Conservation (phyloP, 495 filamentous ascomycete species). For the Penicillium ucsense region DNA sequence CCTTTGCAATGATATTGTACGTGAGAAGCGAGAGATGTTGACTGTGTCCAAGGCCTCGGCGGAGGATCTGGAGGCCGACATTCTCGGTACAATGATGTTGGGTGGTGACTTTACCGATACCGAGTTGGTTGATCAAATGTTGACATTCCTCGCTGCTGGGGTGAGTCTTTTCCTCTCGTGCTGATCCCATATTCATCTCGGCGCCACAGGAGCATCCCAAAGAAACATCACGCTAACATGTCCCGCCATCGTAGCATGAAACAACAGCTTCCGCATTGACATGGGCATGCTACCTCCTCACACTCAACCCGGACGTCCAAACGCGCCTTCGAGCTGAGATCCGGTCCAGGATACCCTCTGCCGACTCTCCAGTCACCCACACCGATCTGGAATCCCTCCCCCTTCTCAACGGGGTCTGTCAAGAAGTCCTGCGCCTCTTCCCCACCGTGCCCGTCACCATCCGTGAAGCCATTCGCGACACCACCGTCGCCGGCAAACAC, state of each 20-base stretch:
- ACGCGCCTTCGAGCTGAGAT: constrained; percentile 38
- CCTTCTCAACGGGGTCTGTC: constrained; percentile 43
- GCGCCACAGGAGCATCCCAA: not conserved
- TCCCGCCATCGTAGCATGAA: constrained; percentile 30
- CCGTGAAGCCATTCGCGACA: constrained; percentile 38
- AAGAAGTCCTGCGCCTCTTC: constrained; percentile 40
- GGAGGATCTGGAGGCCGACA: constrained; percentile 53
- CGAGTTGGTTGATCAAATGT: constrained; percentile 43
- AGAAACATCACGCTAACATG: constrained; percentile 6
- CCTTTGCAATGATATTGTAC: constrained; percentile 56
- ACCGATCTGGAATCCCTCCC: constrained; percentile 40
- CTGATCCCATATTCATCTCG: not conserved
- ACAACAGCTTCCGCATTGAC: constrained; percentile 45
- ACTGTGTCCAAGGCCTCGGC: constrained; percentile 49
- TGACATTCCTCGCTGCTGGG: constrained; percentile 45
- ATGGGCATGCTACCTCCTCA: constrained; percentile 43
- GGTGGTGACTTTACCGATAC: constrained; percentile 48
- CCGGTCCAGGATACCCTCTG: constrained; percentile 28
- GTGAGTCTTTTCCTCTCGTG: constrained; percentile 10
- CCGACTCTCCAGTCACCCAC: constrained; percentile 17
- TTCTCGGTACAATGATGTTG: constrained; percentile 46
- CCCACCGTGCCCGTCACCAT: constrained; percentile 43
- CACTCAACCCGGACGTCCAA: constrained; percentile 38
- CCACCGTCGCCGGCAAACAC: constrained; percentile 30
- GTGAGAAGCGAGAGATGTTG: constrained; percentile 44